Percentiles rank a stretch among this genome's conserved stretches.
Evolutionary conservation across 306 rosid genomes (phyloP).

Genomic region (Malus asiatica): DNA sequence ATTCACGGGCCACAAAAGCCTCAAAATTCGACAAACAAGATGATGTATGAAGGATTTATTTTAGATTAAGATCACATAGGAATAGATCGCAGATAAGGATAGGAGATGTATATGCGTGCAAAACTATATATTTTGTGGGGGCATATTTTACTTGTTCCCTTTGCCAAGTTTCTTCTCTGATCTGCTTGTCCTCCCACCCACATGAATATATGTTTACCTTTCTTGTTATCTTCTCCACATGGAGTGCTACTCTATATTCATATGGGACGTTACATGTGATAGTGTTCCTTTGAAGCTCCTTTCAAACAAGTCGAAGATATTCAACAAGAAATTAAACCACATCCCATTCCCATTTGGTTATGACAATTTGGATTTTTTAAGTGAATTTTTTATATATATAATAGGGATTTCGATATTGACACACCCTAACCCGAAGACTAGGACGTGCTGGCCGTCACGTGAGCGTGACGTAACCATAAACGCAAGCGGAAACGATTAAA

Average conservation of each 20-base stretch:
- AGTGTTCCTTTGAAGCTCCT: slow-evolving; percentile 2
- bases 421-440: no score
- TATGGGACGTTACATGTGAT: slow-evolving; percentile 29
- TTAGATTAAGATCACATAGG: slow-evolving; percentile 21
- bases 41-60: slow-evolving; percentile 3
- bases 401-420: no score
- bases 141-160: slow-evolving; percentile 9
- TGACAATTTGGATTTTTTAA: neutral
- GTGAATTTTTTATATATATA: no score
- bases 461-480: no score
- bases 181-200: neutral
- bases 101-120: slow-evolving; percentile 12
- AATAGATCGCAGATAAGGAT: slow-evolving; percentile 26
- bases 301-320: neutral
- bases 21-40: slow-evolving; percentile 20
- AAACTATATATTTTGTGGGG: slow-evolving; percentile 20
- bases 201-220: slow-evolving; percentile 2
- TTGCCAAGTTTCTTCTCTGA: slow-evolving; percentile 11
- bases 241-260: neutral
- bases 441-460: no score
- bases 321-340: neutral
- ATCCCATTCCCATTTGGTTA: neutral
- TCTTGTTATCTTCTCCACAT: slow-evolving; percentile 17
- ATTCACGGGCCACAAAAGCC: slow-evolving; percentile 1
- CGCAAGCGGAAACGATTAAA: no score